Conservation (phyloP, 306 rosid genomes). For the Cucurbita ficifolia region DNA sequence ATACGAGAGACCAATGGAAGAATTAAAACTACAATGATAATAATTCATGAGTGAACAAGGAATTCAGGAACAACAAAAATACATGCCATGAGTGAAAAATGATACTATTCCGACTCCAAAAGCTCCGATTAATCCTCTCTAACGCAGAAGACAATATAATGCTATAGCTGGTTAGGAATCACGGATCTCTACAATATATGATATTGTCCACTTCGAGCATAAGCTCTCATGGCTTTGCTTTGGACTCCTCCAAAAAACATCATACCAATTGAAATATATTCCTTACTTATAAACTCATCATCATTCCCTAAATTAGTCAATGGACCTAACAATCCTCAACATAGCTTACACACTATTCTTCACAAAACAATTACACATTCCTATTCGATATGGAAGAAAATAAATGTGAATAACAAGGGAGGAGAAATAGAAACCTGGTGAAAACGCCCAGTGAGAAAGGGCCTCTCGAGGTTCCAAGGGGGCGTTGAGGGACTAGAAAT, state of each 20-base stretch:
- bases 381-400: background rate
- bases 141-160: background rate
- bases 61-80: background rate
- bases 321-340: no score
- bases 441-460: conserved; percentile 47
- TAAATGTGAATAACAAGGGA: background rate
- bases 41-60: background rate
- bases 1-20: background rate
- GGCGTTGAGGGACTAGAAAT: conserved; percentile 29
- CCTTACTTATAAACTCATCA: no score
- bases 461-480: conserved; percentile 41
- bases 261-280: no score
- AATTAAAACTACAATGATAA: background rate
- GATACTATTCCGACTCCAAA: background rate
- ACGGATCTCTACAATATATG: no score
- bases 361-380: background rate
- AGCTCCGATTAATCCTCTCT: background rate
- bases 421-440: conserved; percentile 25
- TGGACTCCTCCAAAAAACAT: no score
- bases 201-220: no score
- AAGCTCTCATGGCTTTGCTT: no score
- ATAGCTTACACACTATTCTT: background rate
- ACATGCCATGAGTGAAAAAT: background rate
- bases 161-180: no score
- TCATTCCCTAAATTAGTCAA: no score